phyloP scores from a whole-genome alignment of 1,139 yeast genomes.

The Kazachstania sp. region DNA sequence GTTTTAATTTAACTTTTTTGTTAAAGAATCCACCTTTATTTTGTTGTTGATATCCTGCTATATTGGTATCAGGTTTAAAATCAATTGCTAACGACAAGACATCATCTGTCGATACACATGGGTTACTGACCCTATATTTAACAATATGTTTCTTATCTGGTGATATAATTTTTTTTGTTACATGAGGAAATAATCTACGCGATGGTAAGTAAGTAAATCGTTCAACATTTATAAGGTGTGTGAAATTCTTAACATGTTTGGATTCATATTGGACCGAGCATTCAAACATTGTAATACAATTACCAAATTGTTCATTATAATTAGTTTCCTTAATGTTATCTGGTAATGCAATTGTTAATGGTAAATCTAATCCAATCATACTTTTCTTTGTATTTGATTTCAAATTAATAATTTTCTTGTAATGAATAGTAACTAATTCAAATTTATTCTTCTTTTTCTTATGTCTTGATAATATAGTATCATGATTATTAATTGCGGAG shows the following conservation, averaged over 20 bases:
- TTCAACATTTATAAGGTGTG: constrained; percentile 27
- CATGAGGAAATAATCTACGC: constrained; percentile 18
- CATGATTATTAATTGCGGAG: neutral
- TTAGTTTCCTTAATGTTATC: constrained; percentile 42
- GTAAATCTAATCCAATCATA: constrained; percentile 49
- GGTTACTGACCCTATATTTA: constrained; percentile 20
- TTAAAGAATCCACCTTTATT: constrained; percentile 14
- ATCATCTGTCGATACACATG: constrained; percentile 42
- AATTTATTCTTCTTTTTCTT: constrained; percentile 28
- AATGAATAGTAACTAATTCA: constrained; percentile 30
- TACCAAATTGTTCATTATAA: constrained; percentile 29
- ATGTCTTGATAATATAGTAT: constrained; percentile 3
- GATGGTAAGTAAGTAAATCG: constrained; percentile 25
- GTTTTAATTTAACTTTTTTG: constrained; percentile 38
- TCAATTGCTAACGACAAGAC: constrained; percentile 35
- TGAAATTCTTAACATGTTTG: constrained; percentile 14
- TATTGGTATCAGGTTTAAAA: constrained; percentile 35
- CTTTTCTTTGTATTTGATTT: constrained; percentile 27
- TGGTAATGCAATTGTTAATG: constrained; percentile 51
- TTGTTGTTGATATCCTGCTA: constrained; percentile 29
- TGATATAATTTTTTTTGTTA: constrained; percentile 18
- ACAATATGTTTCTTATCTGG: constrained; percentile 26
- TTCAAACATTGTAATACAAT: constrained; percentile 24
- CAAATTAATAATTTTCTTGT: constrained; percentile 33
- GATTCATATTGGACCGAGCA: constrained; percentile 21